These are phyloP conservation scores for Chaetomiaceae sp. DNA, from an alignment of 2,329 filamentous ascomycete genomes.

Conservation along the genomic window DNA sequence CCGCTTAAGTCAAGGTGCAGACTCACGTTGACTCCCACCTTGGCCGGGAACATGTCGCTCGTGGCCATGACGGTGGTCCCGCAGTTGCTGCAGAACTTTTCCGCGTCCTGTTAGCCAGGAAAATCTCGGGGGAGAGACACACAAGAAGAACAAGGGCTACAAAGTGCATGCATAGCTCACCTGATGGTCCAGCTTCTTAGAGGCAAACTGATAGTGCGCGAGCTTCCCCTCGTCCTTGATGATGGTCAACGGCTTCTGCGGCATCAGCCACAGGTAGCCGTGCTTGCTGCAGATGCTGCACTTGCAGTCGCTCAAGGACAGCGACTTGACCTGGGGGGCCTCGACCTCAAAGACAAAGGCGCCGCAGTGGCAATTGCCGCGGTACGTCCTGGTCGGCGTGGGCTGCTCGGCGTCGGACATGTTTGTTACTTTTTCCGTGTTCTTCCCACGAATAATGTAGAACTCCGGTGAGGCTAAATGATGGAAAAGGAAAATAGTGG, in stretches of 20 bases:
- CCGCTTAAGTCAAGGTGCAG: too few relatives aligned
- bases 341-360: conserved; percentile 47
- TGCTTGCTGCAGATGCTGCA: conserved; percentile 61
- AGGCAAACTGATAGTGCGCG: conserved; percentile 41
- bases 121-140: too few relatives aligned
- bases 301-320: conserved; percentile 54
- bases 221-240: conserved; percentile 44
- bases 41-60: conserved; percentile 14
- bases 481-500: too few relatives aligned
- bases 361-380: conserved; percentile 55
- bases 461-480: too few relatives aligned
- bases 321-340: conserved; percentile 55
- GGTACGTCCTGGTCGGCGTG: conserved; percentile 32
- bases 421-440: too few relatives aligned
- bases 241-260: conserved; percentile 34
- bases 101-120: too few relatives aligned
- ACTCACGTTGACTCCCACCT: conserved; percentile 41
- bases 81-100: conserved; percentile 52
- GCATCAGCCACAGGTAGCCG: conserved; percentile 38
- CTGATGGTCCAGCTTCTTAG: conserved; percentile 37
- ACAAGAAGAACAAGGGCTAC: too few relatives aligned
- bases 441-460: too few relatives aligned
- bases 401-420: conserved; percentile 12
- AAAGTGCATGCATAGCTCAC: too few relatives aligned
- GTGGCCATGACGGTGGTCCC: conserved; percentile 39